Percentiles rank a stretch among this genome's conserved stretches.
These are phyloP conservation scores for Arthroderma uncinatum DNA, from an alignment of 2,329 filamentous ascomycete genomes.

Conservation along the genomic window DNA sequence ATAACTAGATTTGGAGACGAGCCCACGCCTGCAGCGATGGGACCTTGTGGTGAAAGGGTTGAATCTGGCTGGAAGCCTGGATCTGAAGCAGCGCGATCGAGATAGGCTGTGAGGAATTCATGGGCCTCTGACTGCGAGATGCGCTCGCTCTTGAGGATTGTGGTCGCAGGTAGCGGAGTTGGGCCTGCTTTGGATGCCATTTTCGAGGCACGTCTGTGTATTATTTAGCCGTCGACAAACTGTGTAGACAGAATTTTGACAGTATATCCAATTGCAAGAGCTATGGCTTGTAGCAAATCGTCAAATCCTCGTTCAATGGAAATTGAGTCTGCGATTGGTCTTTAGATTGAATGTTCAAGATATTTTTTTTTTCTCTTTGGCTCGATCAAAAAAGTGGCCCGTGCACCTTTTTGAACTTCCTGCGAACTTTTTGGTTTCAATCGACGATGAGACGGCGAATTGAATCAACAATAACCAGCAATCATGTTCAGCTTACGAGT, in stretches of 20 bases:
- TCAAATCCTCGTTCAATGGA: not conserved
- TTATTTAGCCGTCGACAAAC: too few species aligned
- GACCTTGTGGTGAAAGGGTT: conserved; percentile 34
- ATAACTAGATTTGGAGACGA: conserved; percentile 33
- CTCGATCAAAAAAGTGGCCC: not conserved
- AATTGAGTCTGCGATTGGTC: not conserved
- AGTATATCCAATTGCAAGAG: too few species aligned
- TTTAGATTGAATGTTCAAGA: not conserved
- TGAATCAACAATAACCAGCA: not conserved
- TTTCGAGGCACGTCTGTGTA: not conserved
- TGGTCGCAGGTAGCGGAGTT: conserved; percentile 29
- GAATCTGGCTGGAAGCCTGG: conserved; percentile 35
- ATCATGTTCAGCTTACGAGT: not conserved
- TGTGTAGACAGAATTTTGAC: too few species aligned
- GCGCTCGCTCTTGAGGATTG: conserved; percentile 25
- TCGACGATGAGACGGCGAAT: not conserved
- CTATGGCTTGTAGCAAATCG: not conserved
- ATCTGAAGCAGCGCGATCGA: conserved; percentile 32
- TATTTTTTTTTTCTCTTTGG: not conserved
- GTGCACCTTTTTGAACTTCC: not conserved
- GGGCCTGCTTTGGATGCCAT: conserved; percentile 30
- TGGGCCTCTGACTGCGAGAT: conserved; percentile 32
- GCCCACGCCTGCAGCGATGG: conserved; percentile 32
- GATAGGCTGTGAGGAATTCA: conserved; percentile 34
- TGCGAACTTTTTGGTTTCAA: not conserved